Base-by-base conservation (phyloP, 805 yeast genomes). In the Candida methanosorbosa region DNA sequence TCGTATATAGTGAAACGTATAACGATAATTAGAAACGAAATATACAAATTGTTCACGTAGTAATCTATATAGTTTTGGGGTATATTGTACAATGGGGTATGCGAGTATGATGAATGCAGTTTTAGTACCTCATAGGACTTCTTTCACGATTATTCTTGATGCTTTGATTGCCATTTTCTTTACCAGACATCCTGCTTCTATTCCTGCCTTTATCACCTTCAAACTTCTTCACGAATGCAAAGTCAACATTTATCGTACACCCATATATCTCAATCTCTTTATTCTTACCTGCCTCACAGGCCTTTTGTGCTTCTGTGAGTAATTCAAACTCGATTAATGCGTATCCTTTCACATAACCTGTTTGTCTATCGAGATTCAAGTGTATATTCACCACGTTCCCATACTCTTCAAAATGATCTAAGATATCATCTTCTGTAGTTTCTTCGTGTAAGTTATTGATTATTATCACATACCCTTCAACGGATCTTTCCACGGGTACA, bases 271-370 rank as follows among this genome's bases (percentile, higher is more conserved):
- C 59, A n/a, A 43, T n/a, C 3, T 46, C 42, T 1, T 59, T 60
- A 2, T 20, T 15, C 15, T 53, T 37, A 1, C 49, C 56, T 3
- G 45, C 56, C 4, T 32, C 28, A 2, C 64, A 47, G 1, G 69
- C 66, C 5, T 39, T 38, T 18, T 44, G 33, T 3, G 69, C 69
- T 20, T 61, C 66, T 7, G 45, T 54, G 5, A 48, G 30, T 1
- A 38, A 42, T 2, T 33, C 44, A 37, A 49, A 67, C 39, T 67
- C 70, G 3, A 66, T 38, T 18, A 68, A 43, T 1, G 65, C 70
- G 38, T 68, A 68, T 0, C 68, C 67, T 40, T 59, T 62, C 13
- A 52, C 65, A 40, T 57, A 64, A 3, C 73, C 73, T 3, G 70
- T 56, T 31, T 60, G 59, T 27, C 66, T 52, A 35, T 66, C 71